Percentiles rank a stretch among this genome's conserved stretches.
phyloP scores from a whole-genome alignment of 2,329 filamentous ascomycete genomes.

The Colletotrichum melonis region DNA sequence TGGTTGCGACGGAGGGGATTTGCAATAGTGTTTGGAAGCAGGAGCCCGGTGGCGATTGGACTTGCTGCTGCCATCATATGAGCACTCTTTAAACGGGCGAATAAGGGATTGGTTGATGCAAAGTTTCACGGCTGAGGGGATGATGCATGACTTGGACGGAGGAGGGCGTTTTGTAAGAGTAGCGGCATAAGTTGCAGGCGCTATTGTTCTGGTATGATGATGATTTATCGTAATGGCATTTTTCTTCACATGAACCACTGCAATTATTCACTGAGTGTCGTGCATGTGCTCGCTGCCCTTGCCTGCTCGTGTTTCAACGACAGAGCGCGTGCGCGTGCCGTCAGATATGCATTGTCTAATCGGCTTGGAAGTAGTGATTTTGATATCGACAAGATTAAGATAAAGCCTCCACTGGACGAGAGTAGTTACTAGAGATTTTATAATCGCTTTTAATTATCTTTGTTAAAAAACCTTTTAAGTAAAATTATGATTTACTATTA shows the following conservation, averaged over 20 bases:
- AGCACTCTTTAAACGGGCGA: slow-evolving; percentile 9
- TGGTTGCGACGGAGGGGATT: slow-evolving; percentile 47
- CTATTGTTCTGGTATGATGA: not conserved
- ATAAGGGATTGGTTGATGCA: not conserved
- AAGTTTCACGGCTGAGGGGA: not conserved
- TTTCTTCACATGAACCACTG: not conserved
- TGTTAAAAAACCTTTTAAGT: too few species aligned
- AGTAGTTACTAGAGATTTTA: too few species aligned
- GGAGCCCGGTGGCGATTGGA: slow-evolving; percentile 48
- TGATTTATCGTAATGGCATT: not conserved
- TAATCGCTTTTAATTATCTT: too few species aligned
- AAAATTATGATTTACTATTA: too few species aligned
- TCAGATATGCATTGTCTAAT: too few species aligned
- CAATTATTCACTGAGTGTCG: too few species aligned
- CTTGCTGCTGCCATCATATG: slow-evolving; percentile 49
- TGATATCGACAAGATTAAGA: too few species aligned
- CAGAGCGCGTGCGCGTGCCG: too few species aligned
- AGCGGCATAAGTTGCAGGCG: slow-evolving; percentile 19
- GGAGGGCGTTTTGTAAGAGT: slow-evolving; percentile 26
- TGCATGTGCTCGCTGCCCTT: too few species aligned
- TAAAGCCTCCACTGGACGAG: too few species aligned
- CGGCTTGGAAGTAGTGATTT: too few species aligned
- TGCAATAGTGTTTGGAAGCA: slow-evolving; percentile 49
- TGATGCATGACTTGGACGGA: not conserved
- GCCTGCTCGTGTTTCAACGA: too few species aligned